phyloP scores from a whole-genome alignment of 2,329 filamentous ascomycete genomes.

The Akanthomyces uredinophilus region DNA sequence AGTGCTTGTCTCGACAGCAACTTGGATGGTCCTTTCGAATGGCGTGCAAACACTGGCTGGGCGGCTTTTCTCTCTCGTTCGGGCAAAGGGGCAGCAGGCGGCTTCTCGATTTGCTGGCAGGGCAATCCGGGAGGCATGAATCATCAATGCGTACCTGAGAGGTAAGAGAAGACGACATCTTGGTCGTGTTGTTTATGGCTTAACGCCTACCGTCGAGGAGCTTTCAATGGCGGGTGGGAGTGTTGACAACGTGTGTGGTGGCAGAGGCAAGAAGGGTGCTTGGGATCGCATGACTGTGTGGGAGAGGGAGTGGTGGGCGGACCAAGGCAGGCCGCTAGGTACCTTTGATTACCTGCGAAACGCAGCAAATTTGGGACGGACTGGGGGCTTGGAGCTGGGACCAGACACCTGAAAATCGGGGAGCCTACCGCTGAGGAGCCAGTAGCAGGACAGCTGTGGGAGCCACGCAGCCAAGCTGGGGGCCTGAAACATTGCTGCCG shows the following conservation, averaged over 20 bases:
- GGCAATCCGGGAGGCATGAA: not conserved
- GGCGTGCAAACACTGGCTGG: not conserved
- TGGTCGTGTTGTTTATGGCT: slow-evolving; percentile 45
- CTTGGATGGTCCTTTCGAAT: not conserved
- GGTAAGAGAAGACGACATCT: slow-evolving; percentile 51
- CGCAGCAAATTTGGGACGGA: not conserved
- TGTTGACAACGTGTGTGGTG: slow-evolving; percentile 26
- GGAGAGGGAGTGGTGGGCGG: slow-evolving; percentile 17
- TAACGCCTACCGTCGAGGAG: slow-evolving; percentile 43
- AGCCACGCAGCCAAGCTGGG: not conserved
- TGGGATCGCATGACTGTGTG: slow-evolving; percentile 36
- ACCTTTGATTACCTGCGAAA: not conserved
- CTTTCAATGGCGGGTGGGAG: slow-evolving; percentile 30
- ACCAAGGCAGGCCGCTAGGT: not conserved
- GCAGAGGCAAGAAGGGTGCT: slow-evolving; percentile 24
- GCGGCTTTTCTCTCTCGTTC: slow-evolving; percentile 1
- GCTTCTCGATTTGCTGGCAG: not conserved
- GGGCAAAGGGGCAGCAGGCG: not conserved
- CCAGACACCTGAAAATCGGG: not conserved
- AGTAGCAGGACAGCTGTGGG: not conserved
- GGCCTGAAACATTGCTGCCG: not conserved
- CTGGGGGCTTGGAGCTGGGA: not conserved
- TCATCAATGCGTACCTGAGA: slow-evolving; percentile 46
- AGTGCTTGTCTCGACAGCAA: not conserved
- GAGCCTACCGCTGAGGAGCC: not conserved